Evolutionary conservation across 352 stramenopile species (phyloP).

Genomic region (Elongisporangium anandrum): DNA sequence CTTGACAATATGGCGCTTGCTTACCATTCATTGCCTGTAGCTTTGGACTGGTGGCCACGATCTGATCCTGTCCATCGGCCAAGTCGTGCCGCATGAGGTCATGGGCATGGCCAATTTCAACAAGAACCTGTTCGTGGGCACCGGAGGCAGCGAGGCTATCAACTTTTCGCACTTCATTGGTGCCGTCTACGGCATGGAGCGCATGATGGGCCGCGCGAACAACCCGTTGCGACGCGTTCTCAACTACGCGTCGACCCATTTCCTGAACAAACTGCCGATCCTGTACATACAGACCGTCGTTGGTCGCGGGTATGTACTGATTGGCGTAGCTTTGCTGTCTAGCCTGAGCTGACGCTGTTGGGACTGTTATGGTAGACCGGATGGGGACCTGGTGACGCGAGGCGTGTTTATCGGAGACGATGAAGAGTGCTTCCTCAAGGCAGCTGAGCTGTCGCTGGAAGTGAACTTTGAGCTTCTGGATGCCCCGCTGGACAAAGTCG

Average conservation of each 20-base stretch:
- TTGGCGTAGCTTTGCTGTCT: not conserved
- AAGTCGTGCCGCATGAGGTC: conserved; percentile 97
- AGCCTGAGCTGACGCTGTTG: conserved; percentile 8
- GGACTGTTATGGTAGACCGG: conserved; percentile 21
- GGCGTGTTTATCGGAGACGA: conserved; percentile 96
- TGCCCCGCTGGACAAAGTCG: conserved; percentile 88
- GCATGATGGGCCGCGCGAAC: conserved; percentile 95
- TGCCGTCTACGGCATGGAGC: conserved; percentile 97
- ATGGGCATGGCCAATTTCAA: conserved; percentile 99
- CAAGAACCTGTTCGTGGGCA: conserved; percentile 98
- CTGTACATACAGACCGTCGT: conserved; percentile 97
- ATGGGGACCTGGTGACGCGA: conserved; percentile 69
- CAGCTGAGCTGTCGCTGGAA: conserved; percentile 91
- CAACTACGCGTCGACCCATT: conserved; percentile 94
- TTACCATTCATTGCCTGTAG: conserved; percentile 16
- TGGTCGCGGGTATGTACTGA: conserved; percentile 41
- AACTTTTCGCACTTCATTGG: conserved; percentile 98
- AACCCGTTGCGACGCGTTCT: conserved; percentile 96
- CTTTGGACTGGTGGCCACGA: conserved; percentile 91
- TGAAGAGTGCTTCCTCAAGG: conserved; percentile 93
- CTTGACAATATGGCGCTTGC: too few relatives aligned
- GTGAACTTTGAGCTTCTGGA: conserved; percentile 97
- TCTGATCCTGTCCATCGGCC: conserved; percentile 94
- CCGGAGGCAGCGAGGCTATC: conserved; percentile 92
- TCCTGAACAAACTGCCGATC: conserved; percentile 86